Conservation (phyloP, 2,329 filamentous ascomycete species). For the Pestalotiopsis sp. region DNA sequence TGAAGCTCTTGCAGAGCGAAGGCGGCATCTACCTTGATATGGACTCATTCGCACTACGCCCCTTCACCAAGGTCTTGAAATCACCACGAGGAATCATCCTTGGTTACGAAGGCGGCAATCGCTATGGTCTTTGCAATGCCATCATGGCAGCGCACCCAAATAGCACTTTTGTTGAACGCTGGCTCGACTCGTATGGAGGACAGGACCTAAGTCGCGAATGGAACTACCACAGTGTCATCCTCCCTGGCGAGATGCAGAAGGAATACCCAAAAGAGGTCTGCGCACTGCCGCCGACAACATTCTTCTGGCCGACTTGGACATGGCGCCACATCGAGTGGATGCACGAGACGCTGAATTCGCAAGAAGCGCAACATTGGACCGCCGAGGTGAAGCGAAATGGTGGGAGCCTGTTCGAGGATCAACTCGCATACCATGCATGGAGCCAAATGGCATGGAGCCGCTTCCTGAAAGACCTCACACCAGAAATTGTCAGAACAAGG, state of each 20-base stretch:
- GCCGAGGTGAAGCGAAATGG: constrained; percentile 31
- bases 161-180: constrained; percentile 36
- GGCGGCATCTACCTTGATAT: constrained; percentile 40
- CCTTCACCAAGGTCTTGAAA: constrained; percentile 31
- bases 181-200: constrained; percentile 35
- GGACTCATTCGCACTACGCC: constrained; percentile 37
- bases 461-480: constrained; percentile 35
- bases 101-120: constrained; percentile 39
- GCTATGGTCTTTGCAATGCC: constrained; percentile 40
- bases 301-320: constrained; percentile 45
- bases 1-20: constrained; percentile 35
- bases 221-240: constrained; percentile 40
- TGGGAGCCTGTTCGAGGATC: constrained; percentile 36
- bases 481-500: constrained; percentile 30
- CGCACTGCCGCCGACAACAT: constrained; percentile 35
- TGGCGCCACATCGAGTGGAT: constrained; percentile 40
- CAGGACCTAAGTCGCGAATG: constrained; percentile 36
- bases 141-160: constrained; percentile 38
- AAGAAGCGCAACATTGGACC: constrained; percentile 32
- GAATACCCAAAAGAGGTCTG: constrained; percentile 35
- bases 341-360: constrained; percentile 33
- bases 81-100: constrained; percentile 34
- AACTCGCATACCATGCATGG: constrained; percentile 42
- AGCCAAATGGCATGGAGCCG: constrained; percentile 39
- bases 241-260: constrained; percentile 33